These are phyloP conservation scores for Hypsizygus ulmarius DNA, from an alignment of 1,284 basidiomycete species.

Conservation along the genomic window DNA sequence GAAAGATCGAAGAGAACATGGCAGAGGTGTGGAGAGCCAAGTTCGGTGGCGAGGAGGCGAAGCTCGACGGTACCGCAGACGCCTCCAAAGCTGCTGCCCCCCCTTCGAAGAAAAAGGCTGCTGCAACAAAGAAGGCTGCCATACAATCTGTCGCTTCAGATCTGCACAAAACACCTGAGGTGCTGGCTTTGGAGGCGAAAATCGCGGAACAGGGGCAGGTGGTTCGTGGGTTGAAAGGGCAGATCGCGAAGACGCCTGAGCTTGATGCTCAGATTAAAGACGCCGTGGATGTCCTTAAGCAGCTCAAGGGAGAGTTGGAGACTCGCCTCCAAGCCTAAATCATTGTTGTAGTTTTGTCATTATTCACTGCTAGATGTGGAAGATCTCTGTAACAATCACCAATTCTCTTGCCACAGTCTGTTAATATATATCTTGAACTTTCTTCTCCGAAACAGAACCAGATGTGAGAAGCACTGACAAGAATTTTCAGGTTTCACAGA, in stretches of 20 bases:
- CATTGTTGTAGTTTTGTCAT: not conserved
- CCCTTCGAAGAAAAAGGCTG: constrained; percentile 53
- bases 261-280: constrained; percentile 65
- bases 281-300: constrained; percentile 49
- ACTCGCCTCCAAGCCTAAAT: constrained; percentile 10
- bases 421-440: no score
- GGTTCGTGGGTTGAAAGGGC: constrained; percentile 67
- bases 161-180: constrained; percentile 63
- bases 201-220: constrained; percentile 72
- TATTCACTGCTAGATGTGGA: no score
- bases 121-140: constrained; percentile 38
- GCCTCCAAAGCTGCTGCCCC: constrained; percentile 29
- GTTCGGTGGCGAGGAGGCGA: constrained; percentile 69
- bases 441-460: no score
- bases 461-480: no score
- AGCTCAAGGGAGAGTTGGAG: constrained; percentile 46
- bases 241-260: constrained; percentile 63
- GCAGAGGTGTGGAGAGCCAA: constrained; percentile 79
- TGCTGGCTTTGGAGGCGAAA: constrained; percentile 63
- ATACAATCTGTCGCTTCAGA: constrained; percentile 24
- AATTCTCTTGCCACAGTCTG: no score
- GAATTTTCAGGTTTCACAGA: no score
- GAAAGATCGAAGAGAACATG: constrained; percentile 91
- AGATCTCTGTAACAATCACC: no score
- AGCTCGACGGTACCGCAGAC: constrained; percentile 6